Evolutionary conservation across 169 alveolate genomes (phyloP).

Genomic region (Cryptosporidium sp.): DNA sequence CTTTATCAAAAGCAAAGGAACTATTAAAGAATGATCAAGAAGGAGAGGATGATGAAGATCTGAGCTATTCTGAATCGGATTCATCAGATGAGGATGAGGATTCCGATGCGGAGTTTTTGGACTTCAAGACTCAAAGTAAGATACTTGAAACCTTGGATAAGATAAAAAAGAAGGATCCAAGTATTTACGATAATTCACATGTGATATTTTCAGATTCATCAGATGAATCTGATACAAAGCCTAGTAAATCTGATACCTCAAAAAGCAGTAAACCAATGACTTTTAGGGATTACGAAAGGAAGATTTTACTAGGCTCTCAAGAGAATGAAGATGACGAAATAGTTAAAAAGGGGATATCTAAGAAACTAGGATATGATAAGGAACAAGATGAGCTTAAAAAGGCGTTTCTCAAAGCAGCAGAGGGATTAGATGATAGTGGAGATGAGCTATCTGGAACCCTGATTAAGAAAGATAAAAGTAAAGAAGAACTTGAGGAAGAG

Average conservation of each 20-base stretch:
- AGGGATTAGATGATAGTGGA: constrained; percentile 9
- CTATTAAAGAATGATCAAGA: not conserved
- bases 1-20: constrained; percentile 58
- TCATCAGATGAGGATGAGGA: constrained; percentile 82
- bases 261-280: constrained; percentile 38
- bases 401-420: constrained; percentile 76
- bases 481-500: constrained; percentile 60
- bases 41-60: constrained; percentile 14
- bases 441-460: constrained; percentile 54
- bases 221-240: not conserved
- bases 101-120: constrained; percentile 82
- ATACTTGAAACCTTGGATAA: constrained; percentile 80
- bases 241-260: not conserved
- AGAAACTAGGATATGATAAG: constrained; percentile 24
- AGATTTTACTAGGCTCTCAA: constrained; percentile 28
- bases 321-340: constrained; percentile 30
- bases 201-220: constrained; percentile 76
- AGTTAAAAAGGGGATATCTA: constrained; percentile 1
- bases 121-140: constrained; percentile 82
- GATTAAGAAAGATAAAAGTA: constrained; percentile 38
- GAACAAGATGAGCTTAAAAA: constrained; percentile 71
- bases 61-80: not conserved
- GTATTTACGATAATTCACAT: constrained; percentile 79
- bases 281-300: constrained; percentile 74
- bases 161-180: constrained; percentile 84